Conservation (phyloP, 2,329 filamentous ascomycete species). For the Aureobasidium sp. region DNA sequence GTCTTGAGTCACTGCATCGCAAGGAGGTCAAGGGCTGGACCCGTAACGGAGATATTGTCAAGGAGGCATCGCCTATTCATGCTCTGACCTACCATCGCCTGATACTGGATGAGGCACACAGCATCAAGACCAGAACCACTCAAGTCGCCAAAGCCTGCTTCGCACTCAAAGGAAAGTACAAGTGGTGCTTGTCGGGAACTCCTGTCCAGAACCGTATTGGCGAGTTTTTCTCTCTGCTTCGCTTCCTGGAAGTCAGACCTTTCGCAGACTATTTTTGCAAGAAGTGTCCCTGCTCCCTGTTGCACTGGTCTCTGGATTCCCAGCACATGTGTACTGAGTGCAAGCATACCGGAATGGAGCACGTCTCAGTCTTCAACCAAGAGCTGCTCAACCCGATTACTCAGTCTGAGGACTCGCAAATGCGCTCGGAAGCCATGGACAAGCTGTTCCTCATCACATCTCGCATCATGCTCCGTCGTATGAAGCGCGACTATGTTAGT, state of each 20-base stretch:
- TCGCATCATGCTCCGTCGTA: slow-evolving; percentile 88
- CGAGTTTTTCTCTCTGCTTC: slow-evolving; percentile 89
- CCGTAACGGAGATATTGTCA: slow-evolving; percentile 71
- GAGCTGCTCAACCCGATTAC: slow-evolving; percentile 78
- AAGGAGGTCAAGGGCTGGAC: slow-evolving; percentile 89
- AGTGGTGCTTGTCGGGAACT: slow-evolving; percentile 93
- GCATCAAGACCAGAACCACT: slow-evolving; percentile 83
- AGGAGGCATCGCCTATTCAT: slow-evolving; percentile 71
- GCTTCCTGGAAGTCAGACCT: slow-evolving; percentile 81
- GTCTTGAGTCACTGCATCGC: slow-evolving; percentile 82
- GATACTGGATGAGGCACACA: slow-evolving; percentile 92
- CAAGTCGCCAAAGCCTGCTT: slow-evolving; percentile 95
- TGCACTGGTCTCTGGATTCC: slow-evolving; percentile 77
- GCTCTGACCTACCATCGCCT: slow-evolving; percentile 80
- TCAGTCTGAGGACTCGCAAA: slow-evolving; percentile 37
- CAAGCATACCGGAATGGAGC: slow-evolving; percentile 56
- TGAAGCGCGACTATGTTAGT: slow-evolving; percentile 88
- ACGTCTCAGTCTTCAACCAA: slow-evolving; percentile 85
- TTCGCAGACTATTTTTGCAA: slow-evolving; percentile 96
- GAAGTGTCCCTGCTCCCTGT: slow-evolving; percentile 67
- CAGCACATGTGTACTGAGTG: slow-evolving; percentile 66
- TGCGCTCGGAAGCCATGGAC: slow-evolving; percentile 62
- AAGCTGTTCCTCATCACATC: slow-evolving; percentile 87
- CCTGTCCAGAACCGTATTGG: slow-evolving; percentile 95
- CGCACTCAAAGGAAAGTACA: slow-evolving; percentile 76